A percentile compares a stretch with the other conserved stretches of the same genome.
Conservation (phyloP, 371 early-diverging fungal species). For the Mortierella sp. region DNA sequence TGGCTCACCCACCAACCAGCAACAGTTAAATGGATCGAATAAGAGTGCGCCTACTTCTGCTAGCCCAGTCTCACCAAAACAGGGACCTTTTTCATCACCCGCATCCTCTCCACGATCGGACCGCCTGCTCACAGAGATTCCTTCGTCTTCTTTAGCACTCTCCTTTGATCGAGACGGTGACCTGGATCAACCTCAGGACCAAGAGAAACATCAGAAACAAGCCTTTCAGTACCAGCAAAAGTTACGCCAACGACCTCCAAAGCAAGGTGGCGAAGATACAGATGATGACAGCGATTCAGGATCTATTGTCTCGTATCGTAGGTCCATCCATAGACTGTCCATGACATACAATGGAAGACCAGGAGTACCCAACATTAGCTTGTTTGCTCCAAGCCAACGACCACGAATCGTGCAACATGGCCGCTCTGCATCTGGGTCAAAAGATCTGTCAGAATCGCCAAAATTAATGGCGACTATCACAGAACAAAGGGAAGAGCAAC, state of each 20-base stretch:
- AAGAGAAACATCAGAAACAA: slow-evolving; percentile 38
- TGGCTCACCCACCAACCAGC: neutral
- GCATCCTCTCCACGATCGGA: slow-evolving; percentile 16
- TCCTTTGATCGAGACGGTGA: slow-evolving; percentile 34
- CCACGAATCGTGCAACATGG: slow-evolving; percentile 18
- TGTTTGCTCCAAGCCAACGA: slow-evolving; percentile 36
- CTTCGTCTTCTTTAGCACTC: slow-evolving; percentile 31
- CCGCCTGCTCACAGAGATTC: slow-evolving; percentile 33
- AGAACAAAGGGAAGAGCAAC: slow-evolving; percentile 4
- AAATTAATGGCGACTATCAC: neutral
- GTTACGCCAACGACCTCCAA: slow-evolving; percentile 49
- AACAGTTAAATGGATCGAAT: slow-evolving; percentile 12
- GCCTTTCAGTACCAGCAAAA: slow-evolving; percentile 52
- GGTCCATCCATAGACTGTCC: slow-evolving; percentile 41
- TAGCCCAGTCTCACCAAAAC: slow-evolving; percentile 4
- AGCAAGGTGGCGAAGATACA: slow-evolving; percentile 40
- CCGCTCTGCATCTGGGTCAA: slow-evolving; percentile 14
- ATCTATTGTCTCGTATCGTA: slow-evolving; percentile 32
- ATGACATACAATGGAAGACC: slow-evolving; percentile 43
- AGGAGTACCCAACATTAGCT: slow-evolving; percentile 43
- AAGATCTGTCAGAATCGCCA: neutral
- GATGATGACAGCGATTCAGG: slow-evolving; percentile 49
- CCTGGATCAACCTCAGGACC: slow-evolving; percentile 13
- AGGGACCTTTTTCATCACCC: slow-evolving; percentile 8
- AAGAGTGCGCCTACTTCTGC: slow-evolving; percentile 14